Base-by-base conservation (phyloP, 1,139 yeast species). In the Cylindricascospora bacillispora region DNA sequence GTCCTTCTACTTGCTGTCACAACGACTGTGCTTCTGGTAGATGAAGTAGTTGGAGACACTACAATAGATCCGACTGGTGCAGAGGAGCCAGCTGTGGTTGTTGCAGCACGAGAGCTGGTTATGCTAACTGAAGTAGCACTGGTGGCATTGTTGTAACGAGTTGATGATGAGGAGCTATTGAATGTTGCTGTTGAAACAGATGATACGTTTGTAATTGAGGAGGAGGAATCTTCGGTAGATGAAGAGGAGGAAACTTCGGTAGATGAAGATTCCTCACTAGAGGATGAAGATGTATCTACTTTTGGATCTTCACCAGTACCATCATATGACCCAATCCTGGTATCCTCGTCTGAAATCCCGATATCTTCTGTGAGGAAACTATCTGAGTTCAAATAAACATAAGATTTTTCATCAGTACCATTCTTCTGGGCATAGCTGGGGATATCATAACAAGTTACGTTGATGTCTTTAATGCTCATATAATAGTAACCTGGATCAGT, bases 401-500 rank as follows among this genome's bases (percentile, higher is more conserved):
- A 83, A 0, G 89, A 69, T 37, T 57, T 56, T n/a, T n/a, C n/a
- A n/a, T n/a, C n/a, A 29, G 67, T 51, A 36, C 78, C 77, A 20
- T 62, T 62, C 25, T 49, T 43, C 31, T 47, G 47, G 11, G 67
- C 58, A 28, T 58, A 65, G 12, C 61, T 47, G 12, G 94, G 94
- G 23, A 80, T 65, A 45, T 69, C 83, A 54, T 80, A 78, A 44
- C 93, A 69, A 26, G 70, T 65, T 29, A 83, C 66, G 9, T 66
- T 59, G 22, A 82, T 61, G 29, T 68, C 66, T 46, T 75, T 65
- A 30, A 85, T 46, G 37, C 69, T 64, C 22, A 80, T 74, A 50
- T 73, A 82, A 58, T 72, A 76, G 60, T 83, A 85, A 16, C 95
- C 95, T 30, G 76, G 69, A 35, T 78, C 61, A 37, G 63, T 46